phyloP scores from a whole-genome alignment of 179 eudicot genomes.

The Heliamphora ciliata region DNA sequence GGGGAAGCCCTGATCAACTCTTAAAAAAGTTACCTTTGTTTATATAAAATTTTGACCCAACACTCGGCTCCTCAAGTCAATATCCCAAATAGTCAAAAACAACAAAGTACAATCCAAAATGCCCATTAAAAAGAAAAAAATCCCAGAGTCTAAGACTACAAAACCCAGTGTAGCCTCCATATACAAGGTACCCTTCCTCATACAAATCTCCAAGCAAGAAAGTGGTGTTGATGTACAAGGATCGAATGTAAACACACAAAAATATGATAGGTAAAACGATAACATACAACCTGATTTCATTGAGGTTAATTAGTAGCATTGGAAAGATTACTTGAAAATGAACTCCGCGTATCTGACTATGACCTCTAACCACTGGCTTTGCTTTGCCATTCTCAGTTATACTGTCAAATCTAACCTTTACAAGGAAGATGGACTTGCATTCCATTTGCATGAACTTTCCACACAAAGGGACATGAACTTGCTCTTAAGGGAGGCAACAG shows the following conservation, averaged over 20 bases:
- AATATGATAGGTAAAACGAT: background rate
- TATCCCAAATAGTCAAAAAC: too few species aligned
- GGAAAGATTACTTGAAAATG: background rate
- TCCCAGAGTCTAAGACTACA: too few species aligned
- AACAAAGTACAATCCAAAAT: background rate
- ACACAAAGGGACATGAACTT: background rate
- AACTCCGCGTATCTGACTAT: background rate
- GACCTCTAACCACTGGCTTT: background rate
- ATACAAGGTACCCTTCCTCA: too few species aligned
- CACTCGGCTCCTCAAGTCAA: too few species aligned
- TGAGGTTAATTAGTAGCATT: background rate
- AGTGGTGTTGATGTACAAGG: background rate
- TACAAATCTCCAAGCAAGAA: background rate
- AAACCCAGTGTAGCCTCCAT: background rate
- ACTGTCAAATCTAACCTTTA: background rate
- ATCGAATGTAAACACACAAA: background rate
- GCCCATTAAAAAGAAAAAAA: too few species aligned
- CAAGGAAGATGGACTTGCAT: background rate
- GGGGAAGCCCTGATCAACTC: background rate
- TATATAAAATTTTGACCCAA: too few species aligned
- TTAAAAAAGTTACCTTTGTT: too few species aligned
- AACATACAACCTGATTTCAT: background rate
- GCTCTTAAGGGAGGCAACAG: background rate
- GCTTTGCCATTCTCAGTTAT: background rate
- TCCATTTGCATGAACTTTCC: conserved; percentile 8